Evolutionary conservation across 495 filamentous ascomycete genomes (phyloP).

Genomic region (Xylaria cubensis): DNA sequence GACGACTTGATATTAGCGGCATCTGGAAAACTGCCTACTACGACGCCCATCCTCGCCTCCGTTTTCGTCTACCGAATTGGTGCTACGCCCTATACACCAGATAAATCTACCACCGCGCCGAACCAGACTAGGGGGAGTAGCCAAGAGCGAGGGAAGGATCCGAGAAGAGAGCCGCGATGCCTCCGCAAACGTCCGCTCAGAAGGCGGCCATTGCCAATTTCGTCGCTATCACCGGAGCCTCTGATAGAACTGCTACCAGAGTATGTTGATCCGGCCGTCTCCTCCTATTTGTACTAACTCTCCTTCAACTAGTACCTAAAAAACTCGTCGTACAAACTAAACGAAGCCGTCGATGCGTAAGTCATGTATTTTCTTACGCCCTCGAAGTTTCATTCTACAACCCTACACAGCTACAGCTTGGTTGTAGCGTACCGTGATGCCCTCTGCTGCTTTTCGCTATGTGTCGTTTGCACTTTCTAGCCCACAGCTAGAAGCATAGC

Average conservation of each 20-base stretch:
- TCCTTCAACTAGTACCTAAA: slow-evolving; percentile 44
- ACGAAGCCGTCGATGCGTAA: slow-evolving; percentile 60
- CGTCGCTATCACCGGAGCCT: slow-evolving; percentile 57
- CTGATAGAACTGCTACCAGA: slow-evolving; percentile 57
- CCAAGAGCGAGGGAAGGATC: neutral
- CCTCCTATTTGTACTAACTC: slow-evolving; percentile 31
- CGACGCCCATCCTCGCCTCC: neutral
- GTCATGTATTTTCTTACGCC: slow-evolving; percentile 35
- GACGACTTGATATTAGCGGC: neutral
- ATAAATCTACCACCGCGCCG: neutral
- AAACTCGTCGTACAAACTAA: slow-evolving; percentile 52
- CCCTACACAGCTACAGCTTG: neutral
- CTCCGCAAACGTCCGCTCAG: slow-evolving; percentile 53
- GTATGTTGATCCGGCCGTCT: slow-evolving; percentile 46
- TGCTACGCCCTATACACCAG: neutral
- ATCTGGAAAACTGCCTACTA: neutral
- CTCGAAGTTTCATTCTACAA: neutral
- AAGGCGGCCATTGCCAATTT: slow-evolving; percentile 60
- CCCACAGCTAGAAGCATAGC: neutral
- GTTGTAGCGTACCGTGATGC: neutral
- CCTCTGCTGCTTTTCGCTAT: neutral
- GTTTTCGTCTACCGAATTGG: neutral
- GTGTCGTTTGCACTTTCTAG: neutral
- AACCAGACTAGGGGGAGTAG: neutral
- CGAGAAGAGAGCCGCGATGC: slow-evolving; percentile 44